Evolutionary conservation across 1,284 basidiomycete species (phyloP), one percentile per base, ranked within the genome.

Genomic region (Exsudoporus floridanus): DNA sequence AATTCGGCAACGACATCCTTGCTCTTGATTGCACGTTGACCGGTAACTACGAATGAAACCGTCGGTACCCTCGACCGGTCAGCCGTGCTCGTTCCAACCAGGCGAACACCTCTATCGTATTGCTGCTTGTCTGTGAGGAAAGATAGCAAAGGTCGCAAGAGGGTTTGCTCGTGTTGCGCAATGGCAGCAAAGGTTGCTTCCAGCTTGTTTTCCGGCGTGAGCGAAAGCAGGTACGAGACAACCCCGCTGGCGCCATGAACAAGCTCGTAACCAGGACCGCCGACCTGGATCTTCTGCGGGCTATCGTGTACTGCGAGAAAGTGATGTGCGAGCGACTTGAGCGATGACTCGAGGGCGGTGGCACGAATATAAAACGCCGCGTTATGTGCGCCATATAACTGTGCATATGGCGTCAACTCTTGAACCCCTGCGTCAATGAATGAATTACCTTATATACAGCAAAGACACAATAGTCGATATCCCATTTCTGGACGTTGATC

Each of bases 371-470:
- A 91, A 47, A 90, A 73, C 0, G 76, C 82, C 0, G 86, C 83
- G 6, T 81, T 77, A 62, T 92, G 90, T 0, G 86, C 83, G 1
- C 86, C 89, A 59, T 90, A 92, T 0, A 90, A 77, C 86, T 89
- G 58, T 7, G 41, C 40, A 35, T 37, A 18, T n/a, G 46, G n/a
- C 9, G 23, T 50, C 47, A 39, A 41, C 41, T 39, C 28, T 12
- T 10, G 21, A 36, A 16, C 12, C 3, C n/a, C 5, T 18, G 23
- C 18, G 12, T n/a, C 35, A 18, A 30, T 19, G 18, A 46, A 65
- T 23, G n/a, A 10, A 7, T n/a, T 38, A 85, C 88, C 79, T 92
- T 92, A 75, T 92, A 92, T 57, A 84, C 78, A 2, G 86, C 83
- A 66, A 90, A 86, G 49, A 84, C 80, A 42, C 78, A 80, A 62